phyloP scores from a whole-genome alignment of 1,284 basidiomycete genomes.

The Ustilago curta region DNA sequence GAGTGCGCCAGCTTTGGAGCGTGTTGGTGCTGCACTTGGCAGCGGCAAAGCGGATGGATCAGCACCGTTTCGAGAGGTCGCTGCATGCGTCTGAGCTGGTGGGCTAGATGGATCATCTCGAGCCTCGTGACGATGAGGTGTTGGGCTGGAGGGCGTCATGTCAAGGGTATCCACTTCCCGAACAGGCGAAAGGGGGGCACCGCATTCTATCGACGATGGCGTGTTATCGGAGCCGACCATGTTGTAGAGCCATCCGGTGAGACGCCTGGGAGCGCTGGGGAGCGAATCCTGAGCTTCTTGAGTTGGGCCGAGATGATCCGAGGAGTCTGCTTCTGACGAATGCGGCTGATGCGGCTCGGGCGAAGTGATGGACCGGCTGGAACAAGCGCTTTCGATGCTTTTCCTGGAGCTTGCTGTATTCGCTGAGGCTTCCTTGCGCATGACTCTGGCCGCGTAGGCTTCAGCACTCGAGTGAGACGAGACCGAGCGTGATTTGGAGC shows the following conservation, averaged over 20 bases:
- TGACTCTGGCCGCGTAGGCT: constrained; percentile 12
- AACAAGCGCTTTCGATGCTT: constrained; percentile 42
- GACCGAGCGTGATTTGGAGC: constrained; percentile 15
- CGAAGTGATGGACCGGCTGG: constrained; percentile 15
- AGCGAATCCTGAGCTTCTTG: constrained; percentile 13
- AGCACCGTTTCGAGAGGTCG: not conserved
- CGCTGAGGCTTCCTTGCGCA: constrained; percentile 17
- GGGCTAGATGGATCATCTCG: constrained; percentile 1
- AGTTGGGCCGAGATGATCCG: not conserved
- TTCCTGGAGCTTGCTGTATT: constrained; percentile 6
- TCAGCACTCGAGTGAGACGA: constrained; percentile 35
- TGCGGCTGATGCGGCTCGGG: constrained; percentile 18
- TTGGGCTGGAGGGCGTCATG: constrained; percentile 9
- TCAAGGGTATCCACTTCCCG: constrained; percentile 36
- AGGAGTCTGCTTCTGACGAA: constrained; percentile 19
- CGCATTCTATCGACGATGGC: constrained; percentile 17
- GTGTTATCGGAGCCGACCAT: constrained; percentile 51
- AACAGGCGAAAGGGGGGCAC: constrained; percentile 28
- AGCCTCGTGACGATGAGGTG: constrained; percentile 2
- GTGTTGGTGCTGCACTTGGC: not conserved
- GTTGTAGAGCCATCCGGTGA: constrained; percentile 61
- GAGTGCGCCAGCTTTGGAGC: constrained; percentile 33
- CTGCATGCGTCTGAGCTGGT: not conserved
- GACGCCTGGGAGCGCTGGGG: constrained; percentile 36
- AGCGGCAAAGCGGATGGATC: constrained; percentile 1